Base-by-base conservation (phyloP, 495 filamentous ascomycete genomes). In the Cercophora samala region DNA sequence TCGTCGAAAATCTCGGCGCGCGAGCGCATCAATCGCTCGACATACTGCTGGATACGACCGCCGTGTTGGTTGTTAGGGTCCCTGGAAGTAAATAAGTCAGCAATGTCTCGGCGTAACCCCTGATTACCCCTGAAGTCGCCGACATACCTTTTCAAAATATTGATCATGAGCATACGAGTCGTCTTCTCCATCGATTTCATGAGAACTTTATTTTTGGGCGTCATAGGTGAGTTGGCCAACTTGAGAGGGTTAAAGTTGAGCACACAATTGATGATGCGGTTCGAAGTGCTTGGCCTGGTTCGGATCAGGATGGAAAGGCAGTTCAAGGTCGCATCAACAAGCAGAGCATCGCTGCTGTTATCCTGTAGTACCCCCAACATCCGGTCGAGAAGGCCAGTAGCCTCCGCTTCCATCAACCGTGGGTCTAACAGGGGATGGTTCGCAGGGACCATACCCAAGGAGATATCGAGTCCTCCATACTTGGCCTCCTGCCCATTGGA, bases 181-280 rank as follows among this genome's bases (percentile, higher is more conserved):
- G 95, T 99, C 68, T 95, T 90, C 75, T 95, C 95, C 88, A 98
- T 95, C 1, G 93, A 97, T 77, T 90, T 92, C 60, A 97, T 81
- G 53, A 92, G 86, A 46, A 99, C 88, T 63, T 89, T 92, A 37
- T 85, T 84, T 72, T 88, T 90, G 4, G 91, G 84, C 0, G 90
- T 93, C 79, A 96, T 85, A 17, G 92, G 89, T 5, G 86, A 85
- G 69, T 86, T 89, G 55, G 90, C 89, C 66, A 89, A 87, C 71
- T 88, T 91, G 8, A 96, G 77, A 6, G 95, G 95, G 75, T 96
- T 96, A 82, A 97, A 99, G 70, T 88, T 91, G n/a, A 98, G 78
- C 24, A 98, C 83, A 2, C 90, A 85, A 72, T 87, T 89, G 60
- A 97, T 78, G 66, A 98, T 96, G 72, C 93, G 93, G 75, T 87